Evolutionary conservation across 768 basidiomycete species (phyloP).

Genomic region (Pleurotus citrinopileatus): DNA sequence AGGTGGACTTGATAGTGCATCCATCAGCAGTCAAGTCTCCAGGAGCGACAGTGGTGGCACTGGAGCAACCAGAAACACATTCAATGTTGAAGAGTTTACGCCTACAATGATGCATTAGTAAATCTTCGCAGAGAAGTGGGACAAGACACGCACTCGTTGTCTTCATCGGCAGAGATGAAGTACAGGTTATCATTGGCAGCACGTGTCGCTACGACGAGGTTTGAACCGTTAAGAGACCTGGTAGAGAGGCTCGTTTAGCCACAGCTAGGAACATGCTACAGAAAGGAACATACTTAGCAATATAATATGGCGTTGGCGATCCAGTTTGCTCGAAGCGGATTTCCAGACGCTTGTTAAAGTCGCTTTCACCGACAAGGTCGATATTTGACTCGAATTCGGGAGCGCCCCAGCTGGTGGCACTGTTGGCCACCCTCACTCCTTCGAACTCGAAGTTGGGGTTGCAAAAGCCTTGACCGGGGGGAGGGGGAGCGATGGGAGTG

Average conservation of each 20-base stretch:
- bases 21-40: conserved; percentile 2
- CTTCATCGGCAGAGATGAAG: conserved; percentile 1
- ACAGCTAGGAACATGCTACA: background rate
- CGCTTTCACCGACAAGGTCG: conserved; percentile 2
- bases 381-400: background rate
- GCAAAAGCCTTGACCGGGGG: background rate
- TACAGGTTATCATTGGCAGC: conserved; percentile 3
- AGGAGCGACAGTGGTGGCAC: background rate
- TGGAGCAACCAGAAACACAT: background rate
- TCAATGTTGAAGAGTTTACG: background rate
- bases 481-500: background rate
- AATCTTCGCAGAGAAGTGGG: background rate
- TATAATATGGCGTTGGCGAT: background rate
- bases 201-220: background rate
- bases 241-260: background rate
- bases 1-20: conserved; percentile 7
- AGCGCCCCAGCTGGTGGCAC: conserved; percentile 3
- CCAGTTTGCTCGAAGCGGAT: conserved; percentile 7
- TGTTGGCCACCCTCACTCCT: conserved; percentile 4
- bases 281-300: conserved; percentile 4
- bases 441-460: conserved; percentile 5
- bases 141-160: background rate
- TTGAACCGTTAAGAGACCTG: conserved; percentile 3
- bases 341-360: conserved; percentile 7
- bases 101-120: background rate